These are phyloP conservation scores for Hypomyces rosellus DNA, from an alignment of 2,329 filamentous ascomycete species.

Conservation along the genomic window DNA sequence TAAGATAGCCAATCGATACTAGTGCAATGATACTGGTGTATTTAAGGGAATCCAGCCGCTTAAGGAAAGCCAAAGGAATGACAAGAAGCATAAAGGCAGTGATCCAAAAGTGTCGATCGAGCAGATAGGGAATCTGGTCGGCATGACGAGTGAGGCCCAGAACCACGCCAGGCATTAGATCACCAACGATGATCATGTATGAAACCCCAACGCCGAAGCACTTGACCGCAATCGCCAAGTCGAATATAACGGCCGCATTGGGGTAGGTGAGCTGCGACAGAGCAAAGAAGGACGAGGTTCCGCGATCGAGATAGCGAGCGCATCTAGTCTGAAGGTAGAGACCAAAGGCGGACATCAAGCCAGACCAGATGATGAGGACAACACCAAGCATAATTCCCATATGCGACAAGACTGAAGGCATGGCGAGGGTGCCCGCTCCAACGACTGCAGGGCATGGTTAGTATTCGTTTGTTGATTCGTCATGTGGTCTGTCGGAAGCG, in stretches of 20 bases:
- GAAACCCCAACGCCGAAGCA: conserved; percentile 97
- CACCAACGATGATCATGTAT: conserved; percentile 97
- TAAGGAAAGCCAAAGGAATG: conserved; percentile 88
- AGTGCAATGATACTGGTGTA: conserved; percentile 92
- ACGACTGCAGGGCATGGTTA: conserved; percentile 54
- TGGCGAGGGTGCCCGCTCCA: conserved; percentile 85
- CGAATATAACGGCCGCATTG: conserved; percentile 90
- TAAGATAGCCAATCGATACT: conserved; percentile 88
- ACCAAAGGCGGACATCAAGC: conserved; percentile 80
- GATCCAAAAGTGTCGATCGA: conserved; percentile 94
- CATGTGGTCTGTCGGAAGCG: background rate
- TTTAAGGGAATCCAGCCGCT: conserved; percentile 88
- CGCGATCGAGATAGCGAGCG: conserved; percentile 85
- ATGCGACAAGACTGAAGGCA: conserved; percentile 93
- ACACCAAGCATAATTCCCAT: conserved; percentile 87
- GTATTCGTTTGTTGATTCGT: background rate
- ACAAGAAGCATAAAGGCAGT: conserved; percentile 96
- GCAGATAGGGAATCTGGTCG: conserved; percentile 60
- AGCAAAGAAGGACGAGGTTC: conserved; percentile 89
- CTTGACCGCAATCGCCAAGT: conserved; percentile 92
- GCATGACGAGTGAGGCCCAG: conserved; percentile 67
- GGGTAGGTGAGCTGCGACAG: conserved; percentile 95
- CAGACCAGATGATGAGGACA: conserved; percentile 86
- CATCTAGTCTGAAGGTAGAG: conserved; percentile 92
- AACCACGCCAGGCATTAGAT: conserved; percentile 93